A percentile compares a stretch with the other conserved stretches of the same genome.
Evolutionary conservation across 2,329 filamentous ascomycete genomes (phyloP).

Genomic region (Incumbomyces lentus): DNA sequence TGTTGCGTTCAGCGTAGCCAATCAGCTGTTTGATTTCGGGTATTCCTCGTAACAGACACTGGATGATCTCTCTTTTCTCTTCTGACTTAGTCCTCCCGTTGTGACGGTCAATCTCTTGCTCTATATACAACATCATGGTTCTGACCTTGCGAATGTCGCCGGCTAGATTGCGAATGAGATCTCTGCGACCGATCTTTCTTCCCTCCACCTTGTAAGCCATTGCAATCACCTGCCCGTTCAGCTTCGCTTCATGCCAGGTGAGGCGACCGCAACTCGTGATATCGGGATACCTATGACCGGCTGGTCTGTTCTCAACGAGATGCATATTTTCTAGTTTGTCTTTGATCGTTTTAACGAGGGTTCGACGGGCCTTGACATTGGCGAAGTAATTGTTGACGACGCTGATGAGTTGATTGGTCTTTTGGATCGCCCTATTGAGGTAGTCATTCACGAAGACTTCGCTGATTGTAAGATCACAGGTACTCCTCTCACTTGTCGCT

Average conservation of each 20-base stretch:
- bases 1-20: slow-evolving; percentile 12
- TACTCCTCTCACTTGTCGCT: slow-evolving; percentile 9
- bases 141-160: slow-evolving; percentile 18
- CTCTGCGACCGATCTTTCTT: slow-evolving; percentile 18
- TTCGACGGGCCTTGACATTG: no score
- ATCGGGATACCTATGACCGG: slow-evolving; percentile 3
- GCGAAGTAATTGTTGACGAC: slow-evolving; percentile 15
- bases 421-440: slow-evolving; percentile 16
- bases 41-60: slow-evolving; percentile 8
- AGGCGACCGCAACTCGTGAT: slow-evolving; percentile 12
- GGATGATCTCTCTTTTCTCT: slow-evolving; percentile 9
- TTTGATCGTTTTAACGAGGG: no score
- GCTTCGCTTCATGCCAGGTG: slow-evolving; percentile 7
- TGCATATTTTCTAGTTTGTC: no score
- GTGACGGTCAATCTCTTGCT: slow-evolving; percentile 8
- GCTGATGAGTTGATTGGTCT: slow-evolving; percentile 17
- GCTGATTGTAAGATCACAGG: slow-evolving; percentile 18
- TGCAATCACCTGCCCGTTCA: slow-evolving; percentile 17
- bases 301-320: no score
- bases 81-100: slow-evolving; percentile 2
- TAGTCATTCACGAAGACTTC: slow-evolving; percentile 18
- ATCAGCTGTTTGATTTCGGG: not conserved
- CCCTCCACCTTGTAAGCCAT: slow-evolving; percentile 22
- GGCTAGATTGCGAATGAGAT: slow-evolving; percentile 17
- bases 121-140: slow-evolving; percentile 13